Evolutionary conservation across 106 monocot genomes (phyloP).

Genomic region (Dendrobium officinale): DNA sequence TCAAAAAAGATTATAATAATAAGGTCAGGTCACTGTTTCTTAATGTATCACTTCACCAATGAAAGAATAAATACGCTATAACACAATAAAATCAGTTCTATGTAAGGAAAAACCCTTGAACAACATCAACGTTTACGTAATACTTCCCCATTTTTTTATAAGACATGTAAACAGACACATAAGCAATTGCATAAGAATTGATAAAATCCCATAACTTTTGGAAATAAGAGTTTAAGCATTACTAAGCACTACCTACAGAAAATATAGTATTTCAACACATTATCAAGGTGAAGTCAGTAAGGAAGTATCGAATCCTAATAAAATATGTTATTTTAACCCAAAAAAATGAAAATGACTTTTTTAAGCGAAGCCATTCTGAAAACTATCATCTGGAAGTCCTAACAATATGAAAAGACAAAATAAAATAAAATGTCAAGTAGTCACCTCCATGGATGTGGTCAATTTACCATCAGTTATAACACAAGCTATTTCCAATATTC

Average conservation of each 20-base stretch:
- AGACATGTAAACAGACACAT: neutral
- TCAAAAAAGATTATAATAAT: neutral
- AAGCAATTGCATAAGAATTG: neutral
- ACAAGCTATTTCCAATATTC: slow-evolving; percentile 98
- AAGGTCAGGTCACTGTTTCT: neutral
- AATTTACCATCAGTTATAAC: slow-evolving; percentile 86
- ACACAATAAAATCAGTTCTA: neutral
- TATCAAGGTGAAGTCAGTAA: neutral
- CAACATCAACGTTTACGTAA: neutral
- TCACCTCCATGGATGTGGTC: slow-evolving; percentile 75
- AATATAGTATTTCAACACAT: neutral
- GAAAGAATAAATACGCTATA: neutral
- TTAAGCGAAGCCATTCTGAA: neutral
- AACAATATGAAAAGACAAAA: neutral
- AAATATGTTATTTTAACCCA: neutral
- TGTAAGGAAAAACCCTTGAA: too few relatives aligned
- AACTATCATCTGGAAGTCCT: neutral
- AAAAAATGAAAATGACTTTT: neutral
- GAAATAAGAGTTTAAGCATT: neutral
- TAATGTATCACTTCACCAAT: neutral
- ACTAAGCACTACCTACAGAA: neutral
- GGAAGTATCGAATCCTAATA: neutral
- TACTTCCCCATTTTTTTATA: neutral
- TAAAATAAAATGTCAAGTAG: neutral
- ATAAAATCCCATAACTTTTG: too few relatives aligned